These are phyloP conservation scores for Citeromyces nyonsensis DNA, from an alignment of 805 yeast species.

Conservation along the genomic window DNA sequence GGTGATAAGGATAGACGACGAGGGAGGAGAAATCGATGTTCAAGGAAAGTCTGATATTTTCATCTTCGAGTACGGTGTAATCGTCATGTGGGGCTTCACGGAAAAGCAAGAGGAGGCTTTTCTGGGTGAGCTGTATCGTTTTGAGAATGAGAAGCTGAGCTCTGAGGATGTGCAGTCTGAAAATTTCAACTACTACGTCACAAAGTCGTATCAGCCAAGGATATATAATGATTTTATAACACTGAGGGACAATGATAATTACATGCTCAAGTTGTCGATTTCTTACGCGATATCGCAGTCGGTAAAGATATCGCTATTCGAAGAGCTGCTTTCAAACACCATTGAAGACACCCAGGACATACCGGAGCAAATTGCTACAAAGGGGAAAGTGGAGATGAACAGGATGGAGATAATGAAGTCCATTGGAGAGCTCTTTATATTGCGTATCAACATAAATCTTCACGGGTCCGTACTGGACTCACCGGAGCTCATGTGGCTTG, in stretches of 20 bases:
- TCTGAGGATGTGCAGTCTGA: slow-evolving; percentile 88
- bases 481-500: slow-evolving; percentile 98
- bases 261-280: slow-evolving; percentile 83
- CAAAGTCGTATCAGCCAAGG: slow-evolving; percentile 89
- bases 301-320: slow-evolving; percentile 88
- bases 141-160: slow-evolving; percentile 83
- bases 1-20: slow-evolving; percentile 64
- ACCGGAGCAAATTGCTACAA: slow-evolving; percentile 87
- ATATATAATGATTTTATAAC: slow-evolving; percentile 93
- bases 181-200: slow-evolving; percentile 89
- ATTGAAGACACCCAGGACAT: slow-evolving; percentile 95
- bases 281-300: slow-evolving; percentile 95
- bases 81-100: slow-evolving; percentile 92
- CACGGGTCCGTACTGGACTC: slow-evolving; percentile 88
- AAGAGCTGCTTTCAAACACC: slow-evolving; percentile 91
- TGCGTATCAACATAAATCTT: slow-evolving; percentile 66
- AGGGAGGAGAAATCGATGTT: slow-evolving; percentile 89
- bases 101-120: slow-evolving; percentile 73
- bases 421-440: slow-evolving; percentile 87
- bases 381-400: slow-evolving; percentile 91
- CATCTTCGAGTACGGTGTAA: slow-evolving; percentile 93
- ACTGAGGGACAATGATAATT: slow-evolving; percentile 74
- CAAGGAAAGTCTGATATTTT: slow-evolving; percentile 70
- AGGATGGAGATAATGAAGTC: slow-evolving; percentile 94
- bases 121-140: slow-evolving; percentile 71